These are phyloP conservation scores for Cucumis melo DNA, from an alignment of 306 rosid genomes.

Conservation along the genomic window DNA sequence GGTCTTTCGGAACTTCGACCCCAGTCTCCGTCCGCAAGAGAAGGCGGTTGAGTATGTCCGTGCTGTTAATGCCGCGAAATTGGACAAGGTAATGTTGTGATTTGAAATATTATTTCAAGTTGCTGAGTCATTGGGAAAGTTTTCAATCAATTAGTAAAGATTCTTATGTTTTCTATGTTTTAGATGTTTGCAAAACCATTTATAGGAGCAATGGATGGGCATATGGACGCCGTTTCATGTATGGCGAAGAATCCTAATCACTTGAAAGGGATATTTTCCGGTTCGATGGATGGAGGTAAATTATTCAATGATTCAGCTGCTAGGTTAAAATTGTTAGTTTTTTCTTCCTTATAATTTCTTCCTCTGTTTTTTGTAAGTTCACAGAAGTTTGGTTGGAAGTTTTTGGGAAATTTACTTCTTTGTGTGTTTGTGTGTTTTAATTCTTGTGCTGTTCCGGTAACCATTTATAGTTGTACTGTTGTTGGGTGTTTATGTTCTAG, in stretches of 20 bases:
- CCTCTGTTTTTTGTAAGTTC: neutral
- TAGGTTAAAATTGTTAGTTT: neutral
- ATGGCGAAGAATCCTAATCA: slow-evolving; percentile 81
- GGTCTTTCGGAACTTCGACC: slow-evolving; percentile 77
- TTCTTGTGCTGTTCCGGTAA: neutral
- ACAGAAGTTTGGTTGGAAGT: neutral
- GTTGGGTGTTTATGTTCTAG: neutral
- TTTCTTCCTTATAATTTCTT: neutral
- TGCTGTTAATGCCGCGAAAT: slow-evolving; percentile 77
- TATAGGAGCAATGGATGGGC: slow-evolving; percentile 93
- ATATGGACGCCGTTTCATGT: slow-evolving; percentile 67
- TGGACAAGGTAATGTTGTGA: slow-evolving; percentile 48
- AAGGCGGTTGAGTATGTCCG: slow-evolving; percentile 87
- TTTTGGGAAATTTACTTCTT: neutral
- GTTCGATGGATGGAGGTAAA: slow-evolving; percentile 97
- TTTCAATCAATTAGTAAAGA: neutral
- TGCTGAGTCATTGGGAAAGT: neutral
- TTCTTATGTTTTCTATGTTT: neutral
- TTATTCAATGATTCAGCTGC: neutral
- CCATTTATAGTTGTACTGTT: neutral
- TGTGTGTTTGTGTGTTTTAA: neutral
- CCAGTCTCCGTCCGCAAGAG: slow-evolving; percentile 69
- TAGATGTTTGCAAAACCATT: slow-evolving; percentile 94
- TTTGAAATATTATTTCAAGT: neutral
- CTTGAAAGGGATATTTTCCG: slow-evolving; percentile 75